These are phyloP conservation scores for Geranium rotundifolium DNA, from an alignment of 345 rosid species.

Conservation along the genomic window DNA sequence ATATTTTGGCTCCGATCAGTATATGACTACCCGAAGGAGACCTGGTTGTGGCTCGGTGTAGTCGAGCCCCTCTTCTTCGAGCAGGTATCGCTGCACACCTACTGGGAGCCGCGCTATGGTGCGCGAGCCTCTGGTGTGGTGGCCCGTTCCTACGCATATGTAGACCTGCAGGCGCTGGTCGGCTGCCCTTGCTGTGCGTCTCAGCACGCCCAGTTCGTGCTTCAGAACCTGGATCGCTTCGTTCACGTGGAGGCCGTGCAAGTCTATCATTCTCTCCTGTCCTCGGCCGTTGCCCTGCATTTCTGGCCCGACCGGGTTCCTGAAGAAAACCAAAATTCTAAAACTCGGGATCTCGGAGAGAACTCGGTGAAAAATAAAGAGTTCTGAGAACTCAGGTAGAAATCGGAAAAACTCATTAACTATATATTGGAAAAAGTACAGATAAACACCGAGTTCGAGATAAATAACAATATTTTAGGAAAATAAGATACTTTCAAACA, in stretches of 20 bases:
- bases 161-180: constrained; percentile 82
- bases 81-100: constrained; percentile 79
- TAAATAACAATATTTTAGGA: no score
- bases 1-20: constrained; percentile 23
- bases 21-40: constrained; percentile 76
- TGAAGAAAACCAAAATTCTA: constrained; percentile 14
- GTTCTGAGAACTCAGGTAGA: no score
- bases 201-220: constrained; percentile 63
- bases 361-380: no score
- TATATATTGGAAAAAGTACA: neutral
- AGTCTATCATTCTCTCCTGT: constrained; percentile 85
- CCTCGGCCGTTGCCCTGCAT: constrained; percentile 54
- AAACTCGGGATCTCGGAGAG: no score
- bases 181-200: constrained; percentile 59
- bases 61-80: constrained; percentile 87
- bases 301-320: constrained; percentile 67
- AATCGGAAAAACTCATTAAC: neutral
- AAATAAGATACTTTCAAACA: no score
- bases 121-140: constrained; percentile 84
- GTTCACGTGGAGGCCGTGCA: constrained; percentile 85
- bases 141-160: constrained; percentile 93
- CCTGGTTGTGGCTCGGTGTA: constrained; percentile 90
- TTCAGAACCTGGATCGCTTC: constrained; percentile 83
- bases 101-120: constrained; percentile 88
- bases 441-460: no score